These are phyloP conservation scores for Thraustochytrium sp. DNA, from an alignment of 352 stramenopile genomes.

Conservation along the genomic window DNA sequence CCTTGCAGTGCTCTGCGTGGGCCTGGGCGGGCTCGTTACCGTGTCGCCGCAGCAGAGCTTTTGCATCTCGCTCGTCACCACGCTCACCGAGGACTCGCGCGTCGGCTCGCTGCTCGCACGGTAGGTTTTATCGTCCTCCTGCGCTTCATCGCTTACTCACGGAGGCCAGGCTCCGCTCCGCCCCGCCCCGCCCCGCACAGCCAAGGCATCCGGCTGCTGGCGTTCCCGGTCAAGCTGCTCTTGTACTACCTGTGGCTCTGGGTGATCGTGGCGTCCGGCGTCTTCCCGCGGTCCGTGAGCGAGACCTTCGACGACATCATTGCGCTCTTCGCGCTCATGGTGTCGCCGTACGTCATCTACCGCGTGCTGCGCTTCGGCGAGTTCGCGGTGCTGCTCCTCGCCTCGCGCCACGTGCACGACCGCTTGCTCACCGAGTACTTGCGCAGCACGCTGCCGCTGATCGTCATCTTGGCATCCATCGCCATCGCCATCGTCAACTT, in stretches of 20 bases:
- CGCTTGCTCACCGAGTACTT: slow-evolving; percentile 13
- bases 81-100: background rate
- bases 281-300: background rate
- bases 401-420: background rate
- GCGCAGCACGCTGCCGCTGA: background rate
- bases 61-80: background rate
- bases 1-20: background rate
- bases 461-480: background rate
- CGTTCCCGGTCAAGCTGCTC: background rate
- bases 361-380: background rate
- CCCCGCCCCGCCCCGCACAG: background rate
- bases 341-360: background rate
- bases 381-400: background rate
- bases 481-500: background rate
- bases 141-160: too few species aligned
- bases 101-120: background rate
- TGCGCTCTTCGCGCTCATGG: background rate
- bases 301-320: background rate
- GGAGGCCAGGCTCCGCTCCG: too few species aligned
- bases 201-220: background rate
- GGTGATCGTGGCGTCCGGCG: background rate
- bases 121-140: too few species aligned
- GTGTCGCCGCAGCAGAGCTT: background rate
- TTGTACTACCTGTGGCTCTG: background rate
- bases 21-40: background rate